Base-by-base conservation (phyloP, 306 rosid genomes). In the Glycyrrhiza uralensis region DNA sequence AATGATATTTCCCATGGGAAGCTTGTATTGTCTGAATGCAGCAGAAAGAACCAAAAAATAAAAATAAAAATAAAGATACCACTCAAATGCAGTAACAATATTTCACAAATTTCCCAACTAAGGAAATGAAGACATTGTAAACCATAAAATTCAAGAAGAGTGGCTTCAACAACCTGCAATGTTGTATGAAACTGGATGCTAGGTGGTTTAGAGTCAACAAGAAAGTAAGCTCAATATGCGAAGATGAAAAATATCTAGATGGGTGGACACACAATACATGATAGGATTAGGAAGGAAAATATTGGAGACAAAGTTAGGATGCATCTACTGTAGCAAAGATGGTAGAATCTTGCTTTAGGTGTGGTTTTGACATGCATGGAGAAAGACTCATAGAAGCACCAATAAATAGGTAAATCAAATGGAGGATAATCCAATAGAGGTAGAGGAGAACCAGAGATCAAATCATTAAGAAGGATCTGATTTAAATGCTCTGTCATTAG, bases 1-100 rank as follows among this genome's bases (percentile, higher is more conserved):
- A 79, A 94, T 91, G 56, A 94, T 94, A 63, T 83, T 87, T 55
- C 87, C 83, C 89, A 91, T 63, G 23, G 97, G 93, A 70, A 94
- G 92, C 88, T 86, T 89, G 88, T 94, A 89, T 49, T 89, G 88
- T 78, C 99, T 94, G 81, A 74, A 72, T 46, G 77, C 50, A 77
- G 52, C 59, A 70, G 5, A 62, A 74, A 76, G 10, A 46, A 62
- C 56, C 30, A 30, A 32, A 5, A 7, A 59, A 46, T n/a, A 75
- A 7, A 64, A 62, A 50, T 11, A 4, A 65, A 52, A 72, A 14
- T 67, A 66, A 42, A 63, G 52, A 60, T 6, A 3, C 33, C 45
- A 18, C 12, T 51, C 28, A 65, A 33, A 54, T 35, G 45, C 30
- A 24, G 32, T 46, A 45, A 35, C 44, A 46, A 33, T 24, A 60